phyloP scores from a whole-genome alignment of 1,139 yeast genomes.

The Yamadazyma atmosphaerica region DNA sequence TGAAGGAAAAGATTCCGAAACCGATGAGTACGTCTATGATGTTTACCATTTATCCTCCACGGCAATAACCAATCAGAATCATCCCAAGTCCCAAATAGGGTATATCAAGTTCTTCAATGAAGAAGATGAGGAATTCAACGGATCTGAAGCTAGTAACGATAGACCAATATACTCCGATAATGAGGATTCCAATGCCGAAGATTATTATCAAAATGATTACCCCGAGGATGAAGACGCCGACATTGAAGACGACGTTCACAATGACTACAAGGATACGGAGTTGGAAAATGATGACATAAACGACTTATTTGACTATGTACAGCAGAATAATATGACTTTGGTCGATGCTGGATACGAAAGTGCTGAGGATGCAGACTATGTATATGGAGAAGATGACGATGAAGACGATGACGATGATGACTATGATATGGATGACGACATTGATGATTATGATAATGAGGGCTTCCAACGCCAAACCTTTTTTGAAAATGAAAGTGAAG shows the following conservation, averaged over 20 bases:
- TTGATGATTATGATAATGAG: slow-evolving; percentile 16
- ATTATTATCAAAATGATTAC: slow-evolving; percentile 87
- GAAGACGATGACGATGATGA: slow-evolving; percentile 25
- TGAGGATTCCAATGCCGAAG: slow-evolving; percentile 68
- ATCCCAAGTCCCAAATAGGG: slow-evolving; percentile 57
- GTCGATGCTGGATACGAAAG: slow-evolving; percentile 26
- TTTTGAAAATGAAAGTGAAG: slow-evolving; percentile 55
- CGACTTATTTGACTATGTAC: slow-evolving; percentile 22
- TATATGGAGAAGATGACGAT: slow-evolving; percentile 18
- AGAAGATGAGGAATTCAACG: slow-evolving; percentile 38
- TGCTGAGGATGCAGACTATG: slow-evolving; percentile 19
- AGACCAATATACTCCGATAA: slow-evolving; percentile 44
- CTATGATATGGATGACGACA: slow-evolving; percentile 18
- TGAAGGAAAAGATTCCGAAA: slow-evolving; percentile 35
- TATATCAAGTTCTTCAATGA: slow-evolving; percentile 70
- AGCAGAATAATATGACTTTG: slow-evolving; percentile 19
- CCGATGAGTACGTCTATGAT: slow-evolving; percentile 85
- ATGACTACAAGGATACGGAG: slow-evolving; percentile 17
- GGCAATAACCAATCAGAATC: slow-evolving; percentile 54
- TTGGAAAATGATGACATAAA: slow-evolving; percentile 25
- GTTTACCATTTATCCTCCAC: slow-evolving; percentile 52
- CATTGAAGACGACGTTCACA: slow-evolving; percentile 34
- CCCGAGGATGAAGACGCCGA: slow-evolving; percentile 87
- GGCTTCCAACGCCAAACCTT: slow-evolving; percentile 20
- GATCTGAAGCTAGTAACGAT: slow-evolving; percentile 39